These are phyloP conservation scores for Saturnispora hagleri DNA, from an alignment of 805 yeast species.

Conservation along the genomic window DNA sequence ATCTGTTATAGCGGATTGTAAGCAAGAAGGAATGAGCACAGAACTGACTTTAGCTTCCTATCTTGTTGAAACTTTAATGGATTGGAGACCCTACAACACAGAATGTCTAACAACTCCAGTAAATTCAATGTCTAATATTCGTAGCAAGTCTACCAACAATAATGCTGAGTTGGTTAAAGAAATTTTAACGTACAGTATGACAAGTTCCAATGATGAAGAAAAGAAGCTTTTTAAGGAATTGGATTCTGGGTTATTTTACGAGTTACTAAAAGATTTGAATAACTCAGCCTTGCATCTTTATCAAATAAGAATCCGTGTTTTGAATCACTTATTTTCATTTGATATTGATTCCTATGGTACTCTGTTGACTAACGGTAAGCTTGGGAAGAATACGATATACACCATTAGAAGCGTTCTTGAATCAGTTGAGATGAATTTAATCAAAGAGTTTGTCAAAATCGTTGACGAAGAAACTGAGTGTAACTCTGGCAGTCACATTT, in stretches of 20 bases:
- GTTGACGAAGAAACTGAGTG: neutral
- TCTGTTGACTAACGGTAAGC: slow-evolving; percentile 19
- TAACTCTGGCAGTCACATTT: neutral
- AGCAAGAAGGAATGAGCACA: slow-evolving; percentile 12
- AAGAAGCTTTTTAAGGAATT: slow-evolving; percentile 13
- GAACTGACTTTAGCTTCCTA: slow-evolving; percentile 15
- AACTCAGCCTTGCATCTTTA: slow-evolving; percentile 17
- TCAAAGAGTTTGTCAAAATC: slow-evolving; percentile 12
- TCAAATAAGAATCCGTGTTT: slow-evolving; percentile 21
- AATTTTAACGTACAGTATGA: slow-evolving; percentile 18
- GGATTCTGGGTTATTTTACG: slow-evolving; percentile 15
- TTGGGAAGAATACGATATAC: slow-evolving; percentile 15
- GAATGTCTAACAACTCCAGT: slow-evolving; percentile 19
- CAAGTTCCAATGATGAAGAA: slow-evolving; percentile 9
- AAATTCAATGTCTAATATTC: slow-evolving; percentile 2
- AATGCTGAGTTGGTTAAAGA: slow-evolving; percentile 25
- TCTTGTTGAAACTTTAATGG: slow-evolving; percentile 9
- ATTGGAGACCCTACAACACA: slow-evolving; percentile 19
- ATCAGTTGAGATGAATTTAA: slow-evolving; percentile 20
- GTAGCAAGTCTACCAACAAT: slow-evolving; percentile 5
- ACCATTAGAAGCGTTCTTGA: slow-evolving; percentile 20
- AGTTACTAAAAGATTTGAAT: slow-evolving; percentile 16
- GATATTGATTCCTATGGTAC: slow-evolving; percentile 14
- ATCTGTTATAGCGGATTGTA: slow-evolving; percentile 21
- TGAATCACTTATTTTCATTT: slow-evolving; percentile 19